Evolutionary conservation across 352 stramenopile genomes (phyloP).

Genomic region (Peronospora farinosa): DNA sequence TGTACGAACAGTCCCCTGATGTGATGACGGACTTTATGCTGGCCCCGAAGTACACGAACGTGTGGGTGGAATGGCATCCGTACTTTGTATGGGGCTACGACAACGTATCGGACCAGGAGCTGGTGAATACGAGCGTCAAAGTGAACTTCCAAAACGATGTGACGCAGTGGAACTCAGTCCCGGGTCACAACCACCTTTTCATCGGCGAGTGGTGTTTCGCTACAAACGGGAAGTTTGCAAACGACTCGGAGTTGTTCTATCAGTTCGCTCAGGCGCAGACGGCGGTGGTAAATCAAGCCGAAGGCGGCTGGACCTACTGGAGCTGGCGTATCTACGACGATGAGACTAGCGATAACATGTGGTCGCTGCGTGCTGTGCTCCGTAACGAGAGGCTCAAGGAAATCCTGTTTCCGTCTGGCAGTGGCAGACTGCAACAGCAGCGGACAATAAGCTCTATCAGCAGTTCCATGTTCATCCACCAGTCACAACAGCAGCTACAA

Average conservation of each 20-base stretch:
- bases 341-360: slow-evolving; percentile 49
- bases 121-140: slow-evolving; percentile 43
- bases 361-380: slow-evolving; percentile 55
- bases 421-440: slow-evolving; percentile 8
- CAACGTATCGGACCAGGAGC: slow-evolving; percentile 35
- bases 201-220: slow-evolving; percentile 62
- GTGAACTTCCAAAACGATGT: slow-evolving; percentile 35
- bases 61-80: slow-evolving; percentile 79
- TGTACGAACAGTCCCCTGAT: slow-evolving; percentile 44
- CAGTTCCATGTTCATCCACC: slow-evolving; percentile 8
- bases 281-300: slow-evolving; percentile 43
- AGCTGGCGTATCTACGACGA: slow-evolving; percentile 65
- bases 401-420: slow-evolving; percentile 26
- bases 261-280: slow-evolving; percentile 44
- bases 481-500: slow-evolving; percentile 16
- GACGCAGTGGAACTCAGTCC: slow-evolving; percentile 35
- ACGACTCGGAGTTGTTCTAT: slow-evolving; percentile 38
- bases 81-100: slow-evolving; percentile 84
- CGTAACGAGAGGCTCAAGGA: slow-evolving; percentile 35
- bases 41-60: slow-evolving; percentile 46
- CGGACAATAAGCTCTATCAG: not conserved
- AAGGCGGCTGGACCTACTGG: slow-evolving; percentile 72
- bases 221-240: slow-evolving; percentile 52
- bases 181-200: slow-evolving; percentile 41
- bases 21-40: slow-evolving; percentile 50